phyloP scores from a whole-genome alignment of 2,329 filamentous ascomycete species.

The Fusarium sp. region DNA sequence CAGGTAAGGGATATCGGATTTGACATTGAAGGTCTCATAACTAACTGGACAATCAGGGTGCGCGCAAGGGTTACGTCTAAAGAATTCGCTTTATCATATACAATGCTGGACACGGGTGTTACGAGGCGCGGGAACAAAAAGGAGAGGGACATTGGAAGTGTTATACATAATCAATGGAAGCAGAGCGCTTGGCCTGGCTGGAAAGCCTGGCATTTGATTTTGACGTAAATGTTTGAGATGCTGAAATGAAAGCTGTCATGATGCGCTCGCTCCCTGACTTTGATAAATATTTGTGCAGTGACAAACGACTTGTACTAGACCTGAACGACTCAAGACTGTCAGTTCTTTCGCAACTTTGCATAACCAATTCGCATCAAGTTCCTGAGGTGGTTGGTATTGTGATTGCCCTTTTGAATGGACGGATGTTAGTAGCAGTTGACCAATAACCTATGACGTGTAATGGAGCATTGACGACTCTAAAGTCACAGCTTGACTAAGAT shows the following conservation, averaged over 20 bases:
- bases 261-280: slow-evolving; percentile 33
- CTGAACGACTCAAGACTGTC: background rate
- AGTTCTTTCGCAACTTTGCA: background rate
- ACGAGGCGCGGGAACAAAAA: slow-evolving; percentile 49
- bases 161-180: slow-evolving; percentile 48
- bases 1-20: slow-evolving; percentile 66
- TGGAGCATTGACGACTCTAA: background rate
- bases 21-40: background rate
- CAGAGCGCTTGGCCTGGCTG: slow-evolving; percentile 31
- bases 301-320: background rate
- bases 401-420: background rate
- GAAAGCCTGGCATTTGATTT: slow-evolving; percentile 23
- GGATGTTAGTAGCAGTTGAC: background rate
- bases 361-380: background rate
- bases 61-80: slow-evolving; percentile 76
- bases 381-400: background rate
- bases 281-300: slow-evolving; percentile 18
- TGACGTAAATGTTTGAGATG: slow-evolving; percentile 26
- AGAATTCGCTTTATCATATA: slow-evolving; percentile 41
- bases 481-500: background rate
- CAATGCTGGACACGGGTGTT: slow-evolving; percentile 43
- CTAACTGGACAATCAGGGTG: slow-evolving; percentile 59
- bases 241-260: slow-evolving; percentile 40
- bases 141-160: slow-evolving; percentile 44
- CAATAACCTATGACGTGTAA: slow-evolving; percentile 10